Percentiles rank a stretch among this genome's conserved stretches.
phyloP scores from a whole-genome alignment of 1,284 basidiomycete species.

The Anthracocystis panici-leucophaei region DNA sequence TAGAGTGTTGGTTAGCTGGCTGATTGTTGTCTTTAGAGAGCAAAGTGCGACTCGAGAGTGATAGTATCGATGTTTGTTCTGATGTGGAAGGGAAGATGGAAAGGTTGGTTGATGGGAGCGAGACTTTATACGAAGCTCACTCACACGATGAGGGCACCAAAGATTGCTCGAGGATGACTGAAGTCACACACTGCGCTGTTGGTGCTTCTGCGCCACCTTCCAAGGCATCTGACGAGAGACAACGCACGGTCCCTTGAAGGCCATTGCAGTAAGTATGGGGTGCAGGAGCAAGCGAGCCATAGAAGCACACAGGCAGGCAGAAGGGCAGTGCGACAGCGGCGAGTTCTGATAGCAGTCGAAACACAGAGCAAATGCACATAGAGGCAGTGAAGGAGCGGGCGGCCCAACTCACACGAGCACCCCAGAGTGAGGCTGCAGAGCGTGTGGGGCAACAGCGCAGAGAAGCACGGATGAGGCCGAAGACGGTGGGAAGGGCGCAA shows the following conservation, averaged over 20 bases:
- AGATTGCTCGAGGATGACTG: slow-evolving; percentile 18
- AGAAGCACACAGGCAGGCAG: background rate
- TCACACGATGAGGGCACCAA: slow-evolving; percentile 11
- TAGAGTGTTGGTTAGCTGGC: slow-evolving; percentile 30
- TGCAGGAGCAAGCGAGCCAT: background rate
- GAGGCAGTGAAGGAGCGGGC: background rate
- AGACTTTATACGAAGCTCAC: slow-evolving; percentile 30
- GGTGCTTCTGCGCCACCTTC: background rate
- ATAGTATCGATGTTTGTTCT: slow-evolving; percentile 21
- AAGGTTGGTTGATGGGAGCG: slow-evolving; percentile 1
- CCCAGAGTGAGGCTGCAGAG: background rate
- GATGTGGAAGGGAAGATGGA: slow-evolving; percentile 23
- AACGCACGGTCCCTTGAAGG: slow-evolving; percentile 21
- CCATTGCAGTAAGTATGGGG: background rate
- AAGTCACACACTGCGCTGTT: slow-evolving; percentile 2
- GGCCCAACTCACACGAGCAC: slow-evolving; percentile 9
- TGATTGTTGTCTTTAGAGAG: slow-evolving; percentile 23
- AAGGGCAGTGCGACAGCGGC: background rate
- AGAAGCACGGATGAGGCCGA: slow-evolving; percentile 13
- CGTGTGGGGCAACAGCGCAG: background rate
- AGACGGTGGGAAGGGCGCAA: slow-evolving; percentile 9
- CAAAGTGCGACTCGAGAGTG: slow-evolving; percentile 31
- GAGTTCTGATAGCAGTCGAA: background rate
- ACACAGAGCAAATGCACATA: background rate
- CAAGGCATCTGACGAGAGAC: background rate